phyloP scores from a whole-genome alignment of 75 land plant genomes.

The Pinus taeda region DNA sequence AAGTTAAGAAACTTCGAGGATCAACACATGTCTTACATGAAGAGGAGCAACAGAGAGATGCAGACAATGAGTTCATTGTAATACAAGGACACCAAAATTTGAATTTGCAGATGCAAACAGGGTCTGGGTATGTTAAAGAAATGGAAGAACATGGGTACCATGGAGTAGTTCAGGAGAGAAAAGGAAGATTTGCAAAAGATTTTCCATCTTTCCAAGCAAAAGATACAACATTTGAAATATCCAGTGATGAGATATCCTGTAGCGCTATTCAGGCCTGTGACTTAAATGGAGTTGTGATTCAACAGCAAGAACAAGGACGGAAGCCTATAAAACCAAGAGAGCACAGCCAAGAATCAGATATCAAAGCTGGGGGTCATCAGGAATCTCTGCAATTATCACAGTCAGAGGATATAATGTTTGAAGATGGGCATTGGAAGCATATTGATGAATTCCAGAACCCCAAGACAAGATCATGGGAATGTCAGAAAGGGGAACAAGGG shows the following conservation, averaged over 20 bases:
- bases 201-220: not conserved
- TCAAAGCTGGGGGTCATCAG: too few species aligned
- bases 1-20: conserved; percentile 24
- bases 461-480: not conserved
- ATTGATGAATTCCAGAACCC: not conserved
- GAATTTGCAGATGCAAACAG: not conserved
- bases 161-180: not conserved
- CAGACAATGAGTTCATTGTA: too few species aligned
- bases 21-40: conserved; percentile 4
- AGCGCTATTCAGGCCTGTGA: not conserved
- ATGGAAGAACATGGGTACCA: too few species aligned
- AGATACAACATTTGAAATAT: not conserved
- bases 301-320: not conserved
- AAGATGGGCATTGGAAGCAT: not conserved
- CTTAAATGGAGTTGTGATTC: not conserved
- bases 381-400: not conserved
- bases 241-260: not conserved
- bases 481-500: not conserved
- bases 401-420: not conserved
- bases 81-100: not conserved
- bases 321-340: not conserved
- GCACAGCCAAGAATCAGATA: not conserved
- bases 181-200: not conserved
- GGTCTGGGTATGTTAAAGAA: not conserved
- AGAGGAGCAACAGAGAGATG: not conserved